Conservation (phyloP, 2,329 filamentous ascomycete species). For the Trichophyton verrucosum region DNA sequence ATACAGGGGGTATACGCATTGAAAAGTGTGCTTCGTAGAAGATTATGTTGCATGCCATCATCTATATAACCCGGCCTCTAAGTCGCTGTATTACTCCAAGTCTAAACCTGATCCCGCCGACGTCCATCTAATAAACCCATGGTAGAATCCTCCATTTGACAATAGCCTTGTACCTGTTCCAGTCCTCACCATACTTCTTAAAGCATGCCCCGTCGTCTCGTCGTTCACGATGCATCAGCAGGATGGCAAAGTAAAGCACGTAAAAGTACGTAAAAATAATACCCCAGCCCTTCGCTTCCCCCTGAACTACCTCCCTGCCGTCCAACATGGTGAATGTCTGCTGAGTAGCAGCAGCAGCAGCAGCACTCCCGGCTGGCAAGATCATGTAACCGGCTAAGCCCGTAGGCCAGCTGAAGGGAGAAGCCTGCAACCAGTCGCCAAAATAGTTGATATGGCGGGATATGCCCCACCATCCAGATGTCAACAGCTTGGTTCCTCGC, state of each 20-base stretch:
- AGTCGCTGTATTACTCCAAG: background rate
- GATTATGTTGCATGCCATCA: background rate
- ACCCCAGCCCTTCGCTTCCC: constrained; percentile 12
- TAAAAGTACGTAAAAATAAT: constrained; percentile 16
- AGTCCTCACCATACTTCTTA: constrained; percentile 16
- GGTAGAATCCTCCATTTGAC: constrained; percentile 13
- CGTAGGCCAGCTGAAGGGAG: constrained; percentile 14
- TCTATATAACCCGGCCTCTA: background rate
- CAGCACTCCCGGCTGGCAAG: constrained; percentile 4
- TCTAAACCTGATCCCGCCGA: background rate
- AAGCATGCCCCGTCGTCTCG: constrained; percentile 15
- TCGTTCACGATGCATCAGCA: constrained; percentile 16
- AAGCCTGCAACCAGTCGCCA: constrained; percentile 15
- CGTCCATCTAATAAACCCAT: constrained; percentile 9
- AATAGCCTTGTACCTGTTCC: constrained; percentile 13
- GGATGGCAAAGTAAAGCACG: constrained; percentile 14
- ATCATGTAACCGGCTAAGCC: constrained; percentile 15
- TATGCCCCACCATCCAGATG: constrained; percentile 14
- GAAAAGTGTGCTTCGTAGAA: background rate
- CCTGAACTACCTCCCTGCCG: constrained; percentile 7
- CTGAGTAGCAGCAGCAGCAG: background rate
- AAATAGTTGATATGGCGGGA: constrained; percentile 16
- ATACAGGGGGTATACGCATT: too few species aligned
- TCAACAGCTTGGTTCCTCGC: constrained; percentile 11
- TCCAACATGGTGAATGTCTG: constrained; percentile 5